Conservation (phyloP, 352 stramenopile species). For the Albugo laibachii region DNA sequence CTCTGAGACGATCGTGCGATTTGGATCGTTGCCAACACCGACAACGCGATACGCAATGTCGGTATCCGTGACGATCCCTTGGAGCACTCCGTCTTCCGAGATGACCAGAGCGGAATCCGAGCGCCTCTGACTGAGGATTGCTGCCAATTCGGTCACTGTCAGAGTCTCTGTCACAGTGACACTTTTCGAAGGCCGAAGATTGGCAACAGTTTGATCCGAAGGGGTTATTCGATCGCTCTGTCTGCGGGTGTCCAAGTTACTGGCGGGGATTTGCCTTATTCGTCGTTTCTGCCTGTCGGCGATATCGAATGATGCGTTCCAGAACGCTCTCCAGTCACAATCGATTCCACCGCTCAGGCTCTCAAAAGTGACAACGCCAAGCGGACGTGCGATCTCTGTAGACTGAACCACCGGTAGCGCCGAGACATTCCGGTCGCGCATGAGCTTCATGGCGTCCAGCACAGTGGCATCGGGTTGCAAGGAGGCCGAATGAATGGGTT, state of each 20-base stretch:
- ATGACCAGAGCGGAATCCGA: constrained; percentile 88
- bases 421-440: constrained; percentile 96
- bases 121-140: constrained; percentile 8
- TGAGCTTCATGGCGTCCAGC: constrained; percentile 94
- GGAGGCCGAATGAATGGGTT: constrained; percentile 82
- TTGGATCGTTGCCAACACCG: constrained; percentile 47
- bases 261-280: constrained; percentile 26
- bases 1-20: constrained; percentile 43
- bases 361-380: constrained; percentile 71
- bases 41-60: constrained; percentile 70
- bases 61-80: constrained; percentile 91
- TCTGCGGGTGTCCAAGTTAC: constrained; percentile 12
- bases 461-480: constrained; percentile 83
- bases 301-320: constrained; percentile 73
- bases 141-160: neutral
- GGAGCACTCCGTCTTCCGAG: constrained; percentile 70
- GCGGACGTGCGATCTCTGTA: constrained; percentile 26
- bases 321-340: constrained; percentile 74
- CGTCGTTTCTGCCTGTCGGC: constrained; percentile 49
- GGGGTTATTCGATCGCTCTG: constrained; percentile 4
- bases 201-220: neutral
- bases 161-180: neutral
- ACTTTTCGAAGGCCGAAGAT: neutral
- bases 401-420: constrained; percentile 90
- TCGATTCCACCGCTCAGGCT: constrained; percentile 71